Evolutionary conservation across 164 flowering plant species (phyloP), one percentile per base, ranked within the genome.

Genomic region (Tinospora cordifolia): DNA sequence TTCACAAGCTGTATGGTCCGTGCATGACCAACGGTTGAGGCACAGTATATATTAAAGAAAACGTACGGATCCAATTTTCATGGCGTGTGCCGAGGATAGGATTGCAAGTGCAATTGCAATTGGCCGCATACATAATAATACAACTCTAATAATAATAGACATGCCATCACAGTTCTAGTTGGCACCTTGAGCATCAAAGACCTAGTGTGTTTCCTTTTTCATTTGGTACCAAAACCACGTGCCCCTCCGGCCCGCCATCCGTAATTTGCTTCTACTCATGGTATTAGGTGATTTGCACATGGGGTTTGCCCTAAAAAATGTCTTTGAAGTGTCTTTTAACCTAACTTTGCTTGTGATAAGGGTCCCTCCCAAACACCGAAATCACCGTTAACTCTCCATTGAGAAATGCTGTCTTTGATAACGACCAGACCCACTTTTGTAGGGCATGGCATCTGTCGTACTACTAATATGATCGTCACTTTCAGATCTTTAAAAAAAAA

Each of bases 221-320:
- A 41, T 65, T 65, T 40, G 27, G 68, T 65, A 65, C 68, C 51
- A 39, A 39, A 12, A 40, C 68, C 68, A 65, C 25, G 68, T 65
- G 68, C 47, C 21, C 21, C 5, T 39, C 60, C 8, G 68, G 51
- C 51, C 51, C 68, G 6, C 10, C 26, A 6, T 21, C 10, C 26
- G 4, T 21, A 49, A 65, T 39, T 22, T 65, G 54, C 51, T 65
- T 39, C 17, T 17, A 39, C 68, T 65, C 68, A 65, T 39, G 13
- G 41, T 65, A 65, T 7, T 65, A 40, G 68, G 68, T 65, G 51
- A 65, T n/a, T 65, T 65, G 51, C 68, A 65, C 68, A 65, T 65
- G 68, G 68, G 65, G 27, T 64, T 65, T 19, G 25, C 68, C 60
- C 25, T 30, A 30, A 54, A 54, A 54, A 54, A 15, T 54, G 22